Evolutionary conservation across 805 yeast genomes (phyloP).

Genomic region (Scheffersomyces coipomensis): DNA sequence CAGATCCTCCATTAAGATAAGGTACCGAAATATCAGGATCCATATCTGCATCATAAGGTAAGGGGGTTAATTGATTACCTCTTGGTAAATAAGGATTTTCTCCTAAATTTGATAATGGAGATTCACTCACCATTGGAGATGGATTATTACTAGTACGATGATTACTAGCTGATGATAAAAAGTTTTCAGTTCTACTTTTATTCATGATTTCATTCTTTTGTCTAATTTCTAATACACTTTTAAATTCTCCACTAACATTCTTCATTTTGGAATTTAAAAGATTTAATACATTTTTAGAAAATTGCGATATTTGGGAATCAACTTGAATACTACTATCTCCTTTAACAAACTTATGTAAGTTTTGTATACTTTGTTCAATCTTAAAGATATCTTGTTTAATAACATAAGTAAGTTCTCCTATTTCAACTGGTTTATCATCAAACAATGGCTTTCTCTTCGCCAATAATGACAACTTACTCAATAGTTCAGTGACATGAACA

Average conservation of each 20-base stretch:
- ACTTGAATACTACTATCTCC: slow-evolving; percentile 40
- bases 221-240: slow-evolving; percentile 82
- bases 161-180: slow-evolving; percentile 54
- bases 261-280: slow-evolving; percentile 86
- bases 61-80: slow-evolving; percentile 9
- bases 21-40: slow-evolving; percentile 27
- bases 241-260: slow-evolving; percentile 89
- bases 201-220: slow-evolving; percentile 80
- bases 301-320: slow-evolving; percentile 66
- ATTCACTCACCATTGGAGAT: slow-evolving; percentile 22
- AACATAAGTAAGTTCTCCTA: slow-evolving; percentile 85
- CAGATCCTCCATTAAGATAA: slow-evolving; percentile 33
- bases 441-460: slow-evolving; percentile 90
- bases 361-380: slow-evolving; percentile 69
- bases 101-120: slow-evolving; percentile 8
- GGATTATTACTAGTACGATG: slow-evolving; percentile 21
- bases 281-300: slow-evolving; percentile 83
- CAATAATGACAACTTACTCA: slow-evolving; percentile 75
- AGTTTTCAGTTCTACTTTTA: slow-evolving; percentile 80
- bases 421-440: slow-evolving; percentile 92
- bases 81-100: slow-evolving; percentile 37
- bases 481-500: slow-evolving; percentile 75
- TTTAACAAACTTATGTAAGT: slow-evolving; percentile 52
- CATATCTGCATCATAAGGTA: slow-evolving; percentile 23
- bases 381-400: slow-evolving; percentile 84